Evolutionary conservation across 805 yeast species (phyloP).

Genomic region (Candida palmyrensis): DNA sequence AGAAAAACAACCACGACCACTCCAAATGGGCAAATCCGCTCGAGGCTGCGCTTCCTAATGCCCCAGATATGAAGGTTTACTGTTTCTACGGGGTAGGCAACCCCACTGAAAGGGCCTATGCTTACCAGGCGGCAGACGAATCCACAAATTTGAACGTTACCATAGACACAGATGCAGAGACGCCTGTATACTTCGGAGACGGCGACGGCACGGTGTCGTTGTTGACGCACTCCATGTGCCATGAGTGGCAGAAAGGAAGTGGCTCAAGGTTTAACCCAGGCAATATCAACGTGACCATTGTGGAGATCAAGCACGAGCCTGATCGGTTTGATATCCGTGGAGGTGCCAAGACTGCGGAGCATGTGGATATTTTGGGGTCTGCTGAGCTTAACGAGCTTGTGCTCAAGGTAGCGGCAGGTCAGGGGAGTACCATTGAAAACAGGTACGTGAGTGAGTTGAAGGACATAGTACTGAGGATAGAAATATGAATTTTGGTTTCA

Average conservation of each 20-base stretch:
- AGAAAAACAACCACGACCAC: slow-evolving; percentile 61
- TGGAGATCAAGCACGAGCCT: slow-evolving; percentile 91
- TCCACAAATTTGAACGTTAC: slow-evolving; percentile 56
- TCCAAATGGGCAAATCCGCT: slow-evolving; percentile 92
- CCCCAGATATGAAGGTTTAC: slow-evolving; percentile 84
- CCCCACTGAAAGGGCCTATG: slow-evolving; percentile 91
- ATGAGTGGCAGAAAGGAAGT: slow-evolving; percentile 71
- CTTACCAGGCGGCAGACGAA: slow-evolving; percentile 62
- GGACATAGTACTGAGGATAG: slow-evolving; percentile 55
- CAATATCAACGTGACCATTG: slow-evolving; percentile 62
- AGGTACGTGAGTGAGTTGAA: slow-evolving; percentile 53
- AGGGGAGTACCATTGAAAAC: slow-evolving; percentile 62
- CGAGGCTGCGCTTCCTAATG: slow-evolving; percentile 87
- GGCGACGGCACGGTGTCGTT: slow-evolving; percentile 96
- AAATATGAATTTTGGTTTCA: no score
- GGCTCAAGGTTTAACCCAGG: slow-evolving; percentile 78
- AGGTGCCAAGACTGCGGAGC: slow-evolving; percentile 96
- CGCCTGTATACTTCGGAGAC: slow-evolving; percentile 76
- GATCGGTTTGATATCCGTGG: slow-evolving; percentile 92
- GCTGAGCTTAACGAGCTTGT: slow-evolving; percentile 87
- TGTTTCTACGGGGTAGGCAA: slow-evolving; percentile 97
- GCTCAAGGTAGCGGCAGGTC: slow-evolving; percentile 76
- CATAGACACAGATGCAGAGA: slow-evolving; percentile 57
- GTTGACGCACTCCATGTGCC: slow-evolving; percentile 84
- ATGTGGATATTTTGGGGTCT: slow-evolving; percentile 92